Percentiles rank a stretch among this genome's conserved stretches.
Evolutionary conservation across 1,284 basidiomycete genomes (phyloP).

Genomic region (Phaffia rhodozyma): DNA sequence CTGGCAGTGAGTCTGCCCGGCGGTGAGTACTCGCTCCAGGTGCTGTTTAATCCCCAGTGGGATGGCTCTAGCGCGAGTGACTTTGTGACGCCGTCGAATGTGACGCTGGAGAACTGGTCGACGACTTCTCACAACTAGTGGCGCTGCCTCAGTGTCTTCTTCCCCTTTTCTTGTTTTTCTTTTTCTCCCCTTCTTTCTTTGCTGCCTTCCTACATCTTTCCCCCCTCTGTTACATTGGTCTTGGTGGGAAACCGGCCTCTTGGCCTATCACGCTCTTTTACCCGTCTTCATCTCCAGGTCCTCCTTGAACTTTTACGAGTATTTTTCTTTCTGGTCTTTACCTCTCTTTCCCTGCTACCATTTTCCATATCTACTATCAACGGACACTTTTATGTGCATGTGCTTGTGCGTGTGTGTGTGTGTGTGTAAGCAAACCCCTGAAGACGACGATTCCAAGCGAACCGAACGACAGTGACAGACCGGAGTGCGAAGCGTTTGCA

Average conservation of each 20-base stretch:
- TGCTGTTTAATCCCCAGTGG: conserved; percentile 81
- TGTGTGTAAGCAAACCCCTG: no score
- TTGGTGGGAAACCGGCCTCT: neutral
- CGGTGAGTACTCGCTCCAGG: conserved; percentile 25
- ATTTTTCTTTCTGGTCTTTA: neutral
- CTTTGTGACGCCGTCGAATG: conserved; percentile 53
- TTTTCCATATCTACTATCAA: no score
- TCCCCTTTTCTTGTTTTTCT: neutral
- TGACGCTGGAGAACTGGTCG: conserved; percentile 56
- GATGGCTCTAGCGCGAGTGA: conserved; percentile 34
- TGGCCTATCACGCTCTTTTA: neutral
- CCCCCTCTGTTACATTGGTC: neutral
- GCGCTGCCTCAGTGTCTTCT: neutral
- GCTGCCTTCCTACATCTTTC: neutral
- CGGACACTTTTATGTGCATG: no score
- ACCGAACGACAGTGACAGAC: no score
- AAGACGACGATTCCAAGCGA: no score
- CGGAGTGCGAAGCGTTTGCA: no score
- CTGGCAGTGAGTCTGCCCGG: conserved; percentile 11
- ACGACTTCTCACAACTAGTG: conserved; percentile 49
- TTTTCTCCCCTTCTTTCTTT: neutral
- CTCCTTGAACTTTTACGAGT: no score
- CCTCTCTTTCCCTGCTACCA: neutral
- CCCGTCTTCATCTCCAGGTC: neutral
- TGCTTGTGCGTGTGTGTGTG: no score